Evolutionary conservation across 1,284 basidiomycete species (phyloP), one percentile per base, ranked within the genome.

Genomic region (Phlebopus sp.): DNA sequence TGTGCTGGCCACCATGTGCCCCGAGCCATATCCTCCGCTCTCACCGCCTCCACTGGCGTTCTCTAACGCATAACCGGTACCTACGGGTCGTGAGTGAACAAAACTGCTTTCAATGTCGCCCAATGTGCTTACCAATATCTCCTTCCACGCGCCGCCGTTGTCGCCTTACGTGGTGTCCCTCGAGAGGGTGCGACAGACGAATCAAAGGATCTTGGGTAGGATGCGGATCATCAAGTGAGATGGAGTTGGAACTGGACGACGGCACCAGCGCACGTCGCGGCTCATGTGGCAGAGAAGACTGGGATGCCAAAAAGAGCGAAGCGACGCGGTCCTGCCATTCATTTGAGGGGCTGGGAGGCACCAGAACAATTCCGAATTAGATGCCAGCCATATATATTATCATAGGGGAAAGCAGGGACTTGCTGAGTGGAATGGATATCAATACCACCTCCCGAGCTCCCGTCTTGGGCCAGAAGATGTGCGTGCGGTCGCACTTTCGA

Each of bases 261-360:
- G 45, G 7, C 25, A 46, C 39, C 10, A 51, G 17, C 9, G 35
- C 6, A 21, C 48, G 10, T n/a, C 43, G 42, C 23, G 36, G 36
- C 30, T 14, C 32, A 23, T 46, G 30, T 18, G 36, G 52, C 9
- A 44, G 14, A 7, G 48, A 42, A 29, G 44, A 18, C 1, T 43
- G n/a, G 18, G 56, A 58, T 23, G 60, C 47, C 34, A 50, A 42
- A 13, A 80, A 68, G 60, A 77, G 68, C 13, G 71, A 58, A 30
- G 76, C 69, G 5, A 88, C 81, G 25, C 71, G 68, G 59, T 88
- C 84, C 63, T 90, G 87, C 86, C 86, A 90, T 65, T 90, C 86
- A 55, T 82, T 84, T 15, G 86, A 86, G 7, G 87, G 86, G 54
- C 86, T 88, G 53, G 17, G 51, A 39, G 36, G 35, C 11, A 37